These are phyloP conservation scores for Sclerotinia borealis DNA, from an alignment of 2,329 filamentous ascomycete species.

Conservation along the genomic window DNA sequence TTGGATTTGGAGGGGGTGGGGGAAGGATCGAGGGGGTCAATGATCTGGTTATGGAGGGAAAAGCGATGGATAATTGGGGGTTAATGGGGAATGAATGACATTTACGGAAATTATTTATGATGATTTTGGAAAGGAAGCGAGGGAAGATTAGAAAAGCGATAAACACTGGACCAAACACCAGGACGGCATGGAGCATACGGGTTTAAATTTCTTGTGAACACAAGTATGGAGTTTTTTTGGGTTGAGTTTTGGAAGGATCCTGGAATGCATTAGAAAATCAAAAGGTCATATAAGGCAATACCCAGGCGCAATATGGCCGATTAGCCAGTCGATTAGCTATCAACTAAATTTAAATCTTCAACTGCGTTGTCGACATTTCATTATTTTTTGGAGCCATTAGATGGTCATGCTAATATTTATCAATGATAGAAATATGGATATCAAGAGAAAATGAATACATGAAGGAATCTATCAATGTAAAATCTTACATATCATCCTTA, in stretches of 20 bases:
- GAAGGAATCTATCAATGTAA: too few species aligned
- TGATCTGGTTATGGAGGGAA: slow-evolving; percentile 27
- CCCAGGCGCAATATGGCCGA: too few species aligned
- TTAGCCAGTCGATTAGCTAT: too few species aligned
- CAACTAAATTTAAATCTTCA: too few species aligned
- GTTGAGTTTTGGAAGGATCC: not conserved
- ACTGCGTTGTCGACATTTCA: too few species aligned
- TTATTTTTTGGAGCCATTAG: too few species aligned
- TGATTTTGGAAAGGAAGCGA: not conserved
- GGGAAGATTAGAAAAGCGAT: not conserved
- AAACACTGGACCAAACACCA: not conserved
- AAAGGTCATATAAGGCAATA: not conserved
- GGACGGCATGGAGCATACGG: not conserved
- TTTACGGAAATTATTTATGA: not conserved
- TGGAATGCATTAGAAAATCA: not conserved
- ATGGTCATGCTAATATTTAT: too few species aligned
- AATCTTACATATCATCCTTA: too few species aligned
- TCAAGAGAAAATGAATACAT: too few species aligned
- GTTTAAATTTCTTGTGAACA: not conserved
- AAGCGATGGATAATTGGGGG: not conserved
- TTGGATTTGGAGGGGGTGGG: slow-evolving; percentile 28
- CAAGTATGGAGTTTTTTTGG: slow-evolving; percentile 3
- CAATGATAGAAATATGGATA: too few species aligned
- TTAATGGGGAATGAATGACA: not conserved
- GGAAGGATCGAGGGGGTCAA: slow-evolving; percentile 28